A percentile compares a stretch with the other conserved stretches of the same genome.
These are phyloP conservation scores for Chalciporus chontae DNA, from an alignment of 768 basidiomycete genomes.

Conservation along the genomic window DNA sequence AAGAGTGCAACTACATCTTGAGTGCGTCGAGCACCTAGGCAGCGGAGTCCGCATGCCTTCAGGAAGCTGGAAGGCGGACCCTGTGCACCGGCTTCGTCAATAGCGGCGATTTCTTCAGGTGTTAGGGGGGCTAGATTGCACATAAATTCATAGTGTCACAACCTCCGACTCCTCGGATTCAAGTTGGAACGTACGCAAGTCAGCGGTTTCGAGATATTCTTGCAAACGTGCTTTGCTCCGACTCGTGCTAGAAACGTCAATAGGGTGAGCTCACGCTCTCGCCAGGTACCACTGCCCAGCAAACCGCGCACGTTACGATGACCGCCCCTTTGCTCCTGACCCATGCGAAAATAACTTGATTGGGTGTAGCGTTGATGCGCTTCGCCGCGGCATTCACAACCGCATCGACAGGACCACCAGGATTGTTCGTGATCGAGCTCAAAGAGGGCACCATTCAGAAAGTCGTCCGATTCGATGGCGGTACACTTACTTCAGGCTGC, in stretches of 20 bases:
- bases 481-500: constrained; percentile 48
- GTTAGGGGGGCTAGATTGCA: constrained; percentile 46
- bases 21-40: too few species aligned
- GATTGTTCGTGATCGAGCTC: constrained; percentile 55
- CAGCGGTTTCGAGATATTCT: constrained; percentile 65
- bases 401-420: constrained; percentile 63
- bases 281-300: not conserved
- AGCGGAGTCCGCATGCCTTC: too few species aligned
- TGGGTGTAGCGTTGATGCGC: constrained; percentile 51
- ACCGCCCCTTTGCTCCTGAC: constrained; percentile 61
- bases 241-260: constrained; percentile 45
- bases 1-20: too few species aligned
- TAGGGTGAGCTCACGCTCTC: not conserved
- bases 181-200: constrained; percentile 44
- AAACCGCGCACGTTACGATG: constrained; percentile 55
- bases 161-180: not conserved
- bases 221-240: constrained; percentile 56
- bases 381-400: constrained; percentile 50
- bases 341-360: constrained; percentile 71
- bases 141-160: not conserved
- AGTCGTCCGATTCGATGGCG: constrained; percentile 24
- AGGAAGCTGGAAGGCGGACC: too few species aligned
- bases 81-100: constrained; percentile 45
- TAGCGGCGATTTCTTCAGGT: constrained; percentile 54
- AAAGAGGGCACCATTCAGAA: constrained; percentile 3